phyloP scores from a whole-genome alignment of 768 basidiomycete species.

The Boletus reticulatus region DNA sequence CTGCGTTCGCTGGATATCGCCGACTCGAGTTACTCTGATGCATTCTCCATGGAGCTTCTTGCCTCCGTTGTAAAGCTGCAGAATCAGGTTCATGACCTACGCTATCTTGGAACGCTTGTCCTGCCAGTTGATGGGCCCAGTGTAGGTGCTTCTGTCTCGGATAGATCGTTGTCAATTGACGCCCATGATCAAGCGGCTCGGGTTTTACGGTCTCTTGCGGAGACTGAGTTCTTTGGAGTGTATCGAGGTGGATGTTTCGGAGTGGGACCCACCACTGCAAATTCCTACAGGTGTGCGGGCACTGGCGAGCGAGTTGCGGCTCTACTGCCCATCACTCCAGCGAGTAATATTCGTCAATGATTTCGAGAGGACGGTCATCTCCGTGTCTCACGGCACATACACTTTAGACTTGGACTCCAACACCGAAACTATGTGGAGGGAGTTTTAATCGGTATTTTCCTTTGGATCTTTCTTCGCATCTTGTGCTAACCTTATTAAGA shows the following conservation, averaged over 20 bases:
- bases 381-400: slow-evolving; percentile 36
- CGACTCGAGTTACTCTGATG: slow-evolving; percentile 55
- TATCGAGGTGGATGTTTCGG: slow-evolving; percentile 61
- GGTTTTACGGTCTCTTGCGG: slow-evolving; percentile 60
- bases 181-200: slow-evolving; percentile 46
- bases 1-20: slow-evolving; percentile 59
- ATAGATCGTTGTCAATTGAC: neutral
- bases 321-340: slow-evolving; percentile 53
- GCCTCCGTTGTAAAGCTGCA: slow-evolving; percentile 37
- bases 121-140: slow-evolving; percentile 49
- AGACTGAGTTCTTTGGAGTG: slow-evolving; percentile 49
- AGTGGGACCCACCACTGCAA: slow-evolving; percentile 60
- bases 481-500: neutral
- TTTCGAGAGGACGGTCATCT: slow-evolving; percentile 52
- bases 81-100: slow-evolving; percentile 38
- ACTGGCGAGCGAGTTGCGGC: slow-evolving; percentile 55
- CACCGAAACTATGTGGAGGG: slow-evolving; percentile 32
- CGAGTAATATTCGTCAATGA: slow-evolving; percentile 62
- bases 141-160: slow-evolving; percentile 23
- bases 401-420: slow-evolving; percentile 24
- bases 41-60: slow-evolving; percentile 55
- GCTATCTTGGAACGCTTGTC: slow-evolving; percentile 63
- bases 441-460: slow-evolving; percentile 24
- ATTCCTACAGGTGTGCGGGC: slow-evolving; percentile 54
- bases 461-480: slow-evolving; percentile 1